Evolutionary conservation across 2,329 filamentous ascomycete species (phyloP), one percentile per base, ranked within the genome.

Genomic region (Neoarthrinium moseri): DNA sequence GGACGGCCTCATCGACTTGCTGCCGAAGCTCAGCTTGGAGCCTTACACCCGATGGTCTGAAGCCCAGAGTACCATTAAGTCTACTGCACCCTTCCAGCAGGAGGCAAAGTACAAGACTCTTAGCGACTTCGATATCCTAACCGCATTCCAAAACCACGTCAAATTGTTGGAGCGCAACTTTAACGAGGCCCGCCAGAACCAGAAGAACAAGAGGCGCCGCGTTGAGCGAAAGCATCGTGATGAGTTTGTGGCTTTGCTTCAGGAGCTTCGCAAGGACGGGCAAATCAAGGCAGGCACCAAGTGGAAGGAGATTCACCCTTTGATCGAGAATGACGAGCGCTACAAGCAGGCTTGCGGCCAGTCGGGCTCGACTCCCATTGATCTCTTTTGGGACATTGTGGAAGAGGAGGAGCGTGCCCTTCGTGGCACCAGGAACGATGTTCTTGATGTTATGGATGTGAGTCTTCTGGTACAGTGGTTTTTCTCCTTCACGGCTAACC

Each of bases 41-140:
- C 89, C 92, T 2, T 96, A 96, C 65, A 96, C 92, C 30, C 86
- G 90, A 55, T 99, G 95, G 95, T 82, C 87, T 43, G 89, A 96
- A 59, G 94, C 91, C 37, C 89, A 95, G 65, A 80, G 82, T 54
- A 81, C 88, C 59, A 87, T 99, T 57, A 83, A 89, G 60, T 81
- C 82, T 43, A 89, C 87, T 63, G 78, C 85, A 52, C 84, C 82
- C 52, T 91, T 95, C 64, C 83, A 89, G 66, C 78, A 76, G 63
- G 89, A 95, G 57, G 83, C 88, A 62, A 94, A 89, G 72, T 96
- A 95, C 73, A 83, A 89, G 67, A 74, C 84, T 60, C 81, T 99
- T 57, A 91, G 77, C 70, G 90, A 91, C 64, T 87, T 89, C 69
- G 94, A 99, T 67, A 83, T 97, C 63, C 78, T 99, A 71, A 91